Evolutionary conservation across 805 yeast species (phyloP).

Genomic region (Candida sakaeoensis): DNA sequence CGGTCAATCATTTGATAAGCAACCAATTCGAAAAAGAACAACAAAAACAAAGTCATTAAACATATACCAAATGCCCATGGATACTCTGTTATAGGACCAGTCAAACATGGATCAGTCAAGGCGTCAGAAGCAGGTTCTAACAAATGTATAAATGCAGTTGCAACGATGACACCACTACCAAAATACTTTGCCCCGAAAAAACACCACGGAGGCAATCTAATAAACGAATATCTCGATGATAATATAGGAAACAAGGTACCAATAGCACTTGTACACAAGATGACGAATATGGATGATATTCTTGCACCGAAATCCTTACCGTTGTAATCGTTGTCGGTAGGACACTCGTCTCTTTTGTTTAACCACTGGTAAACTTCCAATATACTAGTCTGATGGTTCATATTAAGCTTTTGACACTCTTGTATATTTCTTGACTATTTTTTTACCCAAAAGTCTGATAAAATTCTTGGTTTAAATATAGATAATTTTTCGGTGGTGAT

Average conservation of each 20-base stretch:
- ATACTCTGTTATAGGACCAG: conserved; percentile 51
- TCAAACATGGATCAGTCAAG: conserved; percentile 55
- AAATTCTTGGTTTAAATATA: conserved; percentile 1
- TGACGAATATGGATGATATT: conserved; percentile 62
- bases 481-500: no score
- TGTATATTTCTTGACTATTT: no score
- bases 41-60: conserved; percentile 46
- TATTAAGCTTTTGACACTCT: not conserved
- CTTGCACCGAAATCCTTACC: conserved; percentile 45
- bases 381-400: conserved; percentile 1
- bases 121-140: conserved; percentile 65
- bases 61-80: conserved; percentile 56
- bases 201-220: conserved; percentile 57
- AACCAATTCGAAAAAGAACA: conserved; percentile 50
- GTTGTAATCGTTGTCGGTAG: conserved; percentile 39
- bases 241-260: conserved; percentile 64
- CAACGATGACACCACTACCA: conserved; percentile 81
- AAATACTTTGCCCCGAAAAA: conserved; percentile 70
- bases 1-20: conserved; percentile 46
- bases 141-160: conserved; percentile 77
- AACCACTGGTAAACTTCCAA: conserved; percentile 32
- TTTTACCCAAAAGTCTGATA: no score
- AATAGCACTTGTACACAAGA: conserved; percentile 47
- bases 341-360: conserved; percentile 38
- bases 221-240: conserved; percentile 54